Evolutionary conservation across 1,139 yeast species (phyloP).

Genomic region (Suhomyces terraborum): DNA sequence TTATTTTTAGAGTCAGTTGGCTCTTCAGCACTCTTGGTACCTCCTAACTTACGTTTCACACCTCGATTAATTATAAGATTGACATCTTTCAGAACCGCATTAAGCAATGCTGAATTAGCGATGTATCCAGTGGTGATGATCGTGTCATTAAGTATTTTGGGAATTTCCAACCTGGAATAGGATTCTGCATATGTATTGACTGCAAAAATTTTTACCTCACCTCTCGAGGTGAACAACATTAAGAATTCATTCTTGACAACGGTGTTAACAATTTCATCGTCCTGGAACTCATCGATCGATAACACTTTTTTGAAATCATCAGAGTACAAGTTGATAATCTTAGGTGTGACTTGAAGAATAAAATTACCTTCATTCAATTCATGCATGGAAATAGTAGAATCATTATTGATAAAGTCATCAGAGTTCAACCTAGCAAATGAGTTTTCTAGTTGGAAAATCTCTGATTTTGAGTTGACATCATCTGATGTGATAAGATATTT

Average conservation of each 20-base stretch:
- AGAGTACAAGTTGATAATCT: constrained; percentile 65
- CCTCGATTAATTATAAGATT: constrained; percentile 33
- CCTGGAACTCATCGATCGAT: constrained; percentile 38
- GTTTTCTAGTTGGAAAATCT: constrained; percentile 69
- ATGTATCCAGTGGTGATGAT: constrained; percentile 73
- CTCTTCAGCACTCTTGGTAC: constrained; percentile 18
- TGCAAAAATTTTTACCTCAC: constrained; percentile 54
- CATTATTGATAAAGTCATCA: constrained; percentile 64
- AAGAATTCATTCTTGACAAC: constrained; percentile 52
- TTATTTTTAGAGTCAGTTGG: constrained; percentile 5
- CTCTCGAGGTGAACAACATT: constrained; percentile 56
- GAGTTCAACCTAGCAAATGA: constrained; percentile 66
- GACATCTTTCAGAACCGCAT: constrained; percentile 45
- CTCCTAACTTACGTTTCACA: constrained; percentile 33
- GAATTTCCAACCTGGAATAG: constrained; percentile 43
- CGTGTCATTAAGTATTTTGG: constrained; percentile 56
- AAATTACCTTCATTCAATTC: constrained; percentile 59
- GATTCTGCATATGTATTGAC: constrained; percentile 44
- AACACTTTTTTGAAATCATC: constrained; percentile 54
- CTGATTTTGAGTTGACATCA: constrained; percentile 61
- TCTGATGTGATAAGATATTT: constrained; percentile 74
- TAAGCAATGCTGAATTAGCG: constrained; percentile 45
- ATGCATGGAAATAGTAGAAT: constrained; percentile 67
- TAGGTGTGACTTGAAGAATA: constrained; percentile 74
- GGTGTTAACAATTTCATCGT: constrained; percentile 55